Percentiles rank a stretch among this genome's conserved stretches.
Evolutionary conservation across 345 rosid species (phyloP).

Genomic region (Trapa bicornis): DNA sequence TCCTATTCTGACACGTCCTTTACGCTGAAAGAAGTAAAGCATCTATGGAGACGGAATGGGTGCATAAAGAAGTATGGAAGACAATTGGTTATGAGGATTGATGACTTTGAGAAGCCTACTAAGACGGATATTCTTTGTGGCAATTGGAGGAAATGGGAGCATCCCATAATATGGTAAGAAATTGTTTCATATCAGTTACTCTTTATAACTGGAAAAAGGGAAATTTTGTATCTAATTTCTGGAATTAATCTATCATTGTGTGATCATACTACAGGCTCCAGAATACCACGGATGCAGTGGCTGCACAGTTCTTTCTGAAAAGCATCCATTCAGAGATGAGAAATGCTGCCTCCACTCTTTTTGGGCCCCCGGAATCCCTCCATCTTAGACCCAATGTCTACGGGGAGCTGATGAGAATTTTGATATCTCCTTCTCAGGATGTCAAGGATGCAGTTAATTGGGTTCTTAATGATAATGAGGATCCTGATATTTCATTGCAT

Average conservation of each 20-base stretch:
- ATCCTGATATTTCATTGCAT: conserved; percentile 85
- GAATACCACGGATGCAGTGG: conserved; percentile 90
- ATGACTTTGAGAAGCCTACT: conserved; percentile 84
- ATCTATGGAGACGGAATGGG: conserved; percentile 72
- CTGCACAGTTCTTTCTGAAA: conserved; percentile 86
- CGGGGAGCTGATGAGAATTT: conserved; percentile 81
- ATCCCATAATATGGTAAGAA: conserved; percentile 78
- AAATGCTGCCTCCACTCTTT: conserved; percentile 49
- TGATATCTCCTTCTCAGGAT: conserved; percentile 71
- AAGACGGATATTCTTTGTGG: conserved; percentile 70
- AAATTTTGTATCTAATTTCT: conserved; percentile 4
- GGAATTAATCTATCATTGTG: conserved; percentile 6
- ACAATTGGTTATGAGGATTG: conserved; percentile 69
- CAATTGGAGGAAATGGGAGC: conserved; percentile 82
- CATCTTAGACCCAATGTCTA: conserved; percentile 61
- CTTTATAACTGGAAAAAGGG: not conserved
- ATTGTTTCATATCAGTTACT: not conserved
- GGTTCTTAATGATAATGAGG: conserved; percentile 48
- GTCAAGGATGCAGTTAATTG: conserved; percentile 66
- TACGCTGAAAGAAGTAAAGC: conserved; percentile 75
- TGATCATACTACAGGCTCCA: conserved; percentile 56
- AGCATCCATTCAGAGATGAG: conserved; percentile 77
- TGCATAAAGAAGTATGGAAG: conserved; percentile 49
- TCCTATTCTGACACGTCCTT: conserved; percentile 62
- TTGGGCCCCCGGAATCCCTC: conserved; percentile 52